A percentile compares a stretch with the other conserved stretches of the same genome.
phyloP scores from a whole-genome alignment of 2,329 filamentous ascomycete genomes.

The Proliferodiscus dingleyae region DNA sequence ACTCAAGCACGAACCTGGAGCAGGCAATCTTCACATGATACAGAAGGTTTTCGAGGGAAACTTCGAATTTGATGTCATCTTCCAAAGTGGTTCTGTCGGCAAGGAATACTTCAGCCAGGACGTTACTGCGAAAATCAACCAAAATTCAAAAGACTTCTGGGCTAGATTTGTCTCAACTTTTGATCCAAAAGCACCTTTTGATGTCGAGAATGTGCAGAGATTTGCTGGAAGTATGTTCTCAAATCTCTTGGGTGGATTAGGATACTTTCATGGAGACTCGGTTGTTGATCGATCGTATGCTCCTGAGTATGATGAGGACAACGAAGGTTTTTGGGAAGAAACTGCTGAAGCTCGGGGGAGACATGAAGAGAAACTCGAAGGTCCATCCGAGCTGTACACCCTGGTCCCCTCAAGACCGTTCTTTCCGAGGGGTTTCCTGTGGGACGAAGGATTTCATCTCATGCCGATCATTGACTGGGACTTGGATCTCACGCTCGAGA shows the following conservation, averaged over 20 bases:
- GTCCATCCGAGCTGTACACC: conserved; percentile 84
- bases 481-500: conserved; percentile 77
- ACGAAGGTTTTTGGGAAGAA: conserved; percentile 93
- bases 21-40: conserved; percentile 79
- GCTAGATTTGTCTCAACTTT: conserved; percentile 71
- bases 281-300: conserved; percentile 87
- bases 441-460: conserved; percentile 97
- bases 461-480: conserved; percentile 93
- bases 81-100: conserved; percentile 68
- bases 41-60: conserved; percentile 87
- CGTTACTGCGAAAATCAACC: conserved; percentile 64
- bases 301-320: conserved; percentile 90
- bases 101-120: conserved; percentile 53
- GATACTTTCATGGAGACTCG: conserved; percentile 88
- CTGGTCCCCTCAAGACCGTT: conserved; percentile 90
- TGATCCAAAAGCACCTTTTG: conserved; percentile 70
- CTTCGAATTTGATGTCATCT: conserved; percentile 92
- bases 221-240: conserved; percentile 92
- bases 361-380: conserved; percentile 65
- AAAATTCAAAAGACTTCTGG: conserved; percentile 63
- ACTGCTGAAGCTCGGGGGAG: conserved; percentile 72
- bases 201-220: conserved; percentile 62
- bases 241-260: conserved; percentile 88
- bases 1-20: conserved; percentile 60
- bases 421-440: conserved; percentile 93